phyloP scores from a whole-genome alignment of 192 early-diverging fungal genomes.

The Coemansia sp. region DNA sequence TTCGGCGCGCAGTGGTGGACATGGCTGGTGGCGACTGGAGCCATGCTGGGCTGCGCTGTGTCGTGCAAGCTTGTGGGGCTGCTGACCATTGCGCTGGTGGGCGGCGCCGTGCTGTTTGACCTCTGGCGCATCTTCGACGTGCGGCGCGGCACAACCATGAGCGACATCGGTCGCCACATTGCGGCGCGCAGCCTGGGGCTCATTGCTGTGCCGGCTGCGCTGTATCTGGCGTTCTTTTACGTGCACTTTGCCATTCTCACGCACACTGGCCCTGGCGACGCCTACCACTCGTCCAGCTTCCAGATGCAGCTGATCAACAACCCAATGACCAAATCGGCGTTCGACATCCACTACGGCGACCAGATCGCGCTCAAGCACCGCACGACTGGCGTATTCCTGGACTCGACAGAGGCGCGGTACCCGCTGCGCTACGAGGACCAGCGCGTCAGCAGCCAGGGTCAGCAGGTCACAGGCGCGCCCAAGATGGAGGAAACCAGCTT shows the following conservation, averaged over 20 bases:
- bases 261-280: slow-evolving; percentile 87
- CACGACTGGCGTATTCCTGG: slow-evolving; percentile 70
- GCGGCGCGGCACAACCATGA: slow-evolving; percentile 69
- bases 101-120: slow-evolving; percentile 79
- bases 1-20: slow-evolving; percentile 82
- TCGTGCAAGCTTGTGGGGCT: slow-evolving; percentile 95
- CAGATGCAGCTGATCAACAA: slow-evolving; percentile 86
- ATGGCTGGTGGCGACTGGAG: slow-evolving; percentile 80
- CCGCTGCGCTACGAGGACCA: slow-evolving; percentile 91
- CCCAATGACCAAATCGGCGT: slow-evolving; percentile 62
- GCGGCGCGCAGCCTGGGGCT: slow-evolving; percentile 82
- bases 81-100: slow-evolving; percentile 80
- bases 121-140: slow-evolving; percentile 92
- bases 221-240: slow-evolving; percentile 92
- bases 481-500: slow-evolving; percentile 62
- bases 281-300: slow-evolving; percentile 90
- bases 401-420: slow-evolving; percentile 76
- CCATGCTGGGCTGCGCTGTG: slow-evolving; percentile 66
- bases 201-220: slow-evolving; percentile 74
- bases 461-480: slow-evolving; percentile 73
- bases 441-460: slow-evolving; percentile 82
- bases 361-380: slow-evolving; percentile 79
- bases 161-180: slow-evolving; percentile 78
- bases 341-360: slow-evolving; percentile 78
- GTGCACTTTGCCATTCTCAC: slow-evolving; percentile 92